Base-by-base conservation (phyloP, 805 yeast species). In the Candida quercuum region DNA sequence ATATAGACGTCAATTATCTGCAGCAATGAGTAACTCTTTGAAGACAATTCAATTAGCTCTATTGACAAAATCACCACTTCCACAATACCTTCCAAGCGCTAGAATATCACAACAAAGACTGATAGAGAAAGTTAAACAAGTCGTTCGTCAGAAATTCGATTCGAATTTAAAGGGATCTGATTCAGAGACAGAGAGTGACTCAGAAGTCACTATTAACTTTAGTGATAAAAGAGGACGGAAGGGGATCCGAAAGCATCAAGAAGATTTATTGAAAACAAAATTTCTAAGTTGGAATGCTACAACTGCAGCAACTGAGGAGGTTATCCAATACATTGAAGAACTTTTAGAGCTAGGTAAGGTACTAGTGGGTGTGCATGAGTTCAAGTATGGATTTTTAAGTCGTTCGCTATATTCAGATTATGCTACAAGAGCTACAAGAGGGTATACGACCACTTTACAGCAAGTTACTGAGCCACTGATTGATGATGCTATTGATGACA, bases 241-340 rank as follows among this genome's bases (percentile, higher is more conserved):
- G n/a, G 29, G 39, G 12, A 30, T 46, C 5, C 42, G 54, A 12
- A 30, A 25, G 2, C 54, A 53, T 6, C 57, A 55, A 27, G 60
- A 57, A 14, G 48, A 49, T 24, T 41, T 62, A 4, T 38, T 64
- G 16, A 60, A 63, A 39, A 67, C 66, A 39, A 60, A 62, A 42
- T 61, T 67, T 38, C 51, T 73, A 45, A 61, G 71, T 38, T 73
- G 78, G 78, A 72, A 69, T 47, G 78, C 78, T 2, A 56, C 73
- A 2, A 65, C 66, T 39, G 65, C 72, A 3, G 74, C 75, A 0
- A 50, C 67, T 3, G 75, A 69, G 41, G 77, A 73, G 42, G 59
- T 73, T 25, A 69, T 72, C 30, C 72, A 66, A 33, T 72, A 69
- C 43, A 59, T 69, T 20, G 78, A 73, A 42, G 76, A 70, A 43